These are phyloP conservation scores for Cytospora schulzeri DNA, from an alignment of 2,329 filamentous ascomycete species.

Conservation along the genomic window DNA sequence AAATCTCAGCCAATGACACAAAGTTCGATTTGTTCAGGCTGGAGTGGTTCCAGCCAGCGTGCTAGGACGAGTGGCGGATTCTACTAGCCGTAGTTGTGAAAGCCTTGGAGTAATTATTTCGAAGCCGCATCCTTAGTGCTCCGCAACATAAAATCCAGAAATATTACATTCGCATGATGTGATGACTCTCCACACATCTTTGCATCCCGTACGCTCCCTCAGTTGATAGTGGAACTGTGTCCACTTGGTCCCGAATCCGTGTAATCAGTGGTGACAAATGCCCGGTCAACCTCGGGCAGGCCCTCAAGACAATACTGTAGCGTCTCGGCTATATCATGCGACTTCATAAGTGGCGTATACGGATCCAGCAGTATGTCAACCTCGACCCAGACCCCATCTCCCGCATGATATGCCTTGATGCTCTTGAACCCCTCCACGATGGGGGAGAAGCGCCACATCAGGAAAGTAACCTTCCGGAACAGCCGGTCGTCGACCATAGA, in stretches of 20 bases:
- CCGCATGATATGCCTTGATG: conserved; percentile 61
- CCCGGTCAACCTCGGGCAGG: conserved; percentile 42
- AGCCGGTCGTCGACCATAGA: conserved; percentile 54
- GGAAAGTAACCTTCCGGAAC: conserved; percentile 59
- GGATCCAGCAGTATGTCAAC: conserved; percentile 61
- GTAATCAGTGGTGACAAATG: conserved; percentile 48
- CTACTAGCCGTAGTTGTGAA: too few relatives aligned
- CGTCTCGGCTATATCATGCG: conserved; percentile 64
- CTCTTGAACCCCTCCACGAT: conserved; percentile 57
- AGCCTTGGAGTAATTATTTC: too few relatives aligned
- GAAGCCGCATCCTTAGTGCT: too few relatives aligned
- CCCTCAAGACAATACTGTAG: conserved; percentile 64
- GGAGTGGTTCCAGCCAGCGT: too few relatives aligned
- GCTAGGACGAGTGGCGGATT: not conserved
- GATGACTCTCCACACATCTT: not conserved
- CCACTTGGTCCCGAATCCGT: conserved; percentile 57
- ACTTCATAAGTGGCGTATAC: conserved; percentile 51
- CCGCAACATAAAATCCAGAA: not conserved
- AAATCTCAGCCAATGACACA: not conserved
- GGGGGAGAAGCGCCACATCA: conserved; percentile 59
- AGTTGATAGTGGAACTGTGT: conserved; percentile 39
- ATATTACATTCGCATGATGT: not conserved
- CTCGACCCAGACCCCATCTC: conserved; percentile 65
- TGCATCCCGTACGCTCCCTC: not conserved
- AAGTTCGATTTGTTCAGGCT: not conserved